These are phyloP conservation scores for Venturia nashicola DNA, from an alignment of 2,329 filamentous ascomycete species.

Conservation along the genomic window DNA sequence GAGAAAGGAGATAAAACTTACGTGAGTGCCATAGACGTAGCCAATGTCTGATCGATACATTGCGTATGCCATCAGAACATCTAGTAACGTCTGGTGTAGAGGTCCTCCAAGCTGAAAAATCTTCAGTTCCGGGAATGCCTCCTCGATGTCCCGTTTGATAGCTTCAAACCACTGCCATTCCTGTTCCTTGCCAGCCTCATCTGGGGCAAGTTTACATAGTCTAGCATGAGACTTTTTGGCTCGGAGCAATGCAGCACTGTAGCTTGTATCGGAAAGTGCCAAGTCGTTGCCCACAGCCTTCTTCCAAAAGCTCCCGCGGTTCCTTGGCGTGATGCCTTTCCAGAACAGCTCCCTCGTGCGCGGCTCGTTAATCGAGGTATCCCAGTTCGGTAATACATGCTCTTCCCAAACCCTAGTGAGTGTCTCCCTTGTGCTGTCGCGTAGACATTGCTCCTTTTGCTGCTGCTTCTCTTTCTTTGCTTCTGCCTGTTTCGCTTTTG, in stretches of 20 bases:
- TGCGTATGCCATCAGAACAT: conserved; percentile 66
- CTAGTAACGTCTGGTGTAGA: conserved; percentile 53
- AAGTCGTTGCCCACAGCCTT: conserved; percentile 63
- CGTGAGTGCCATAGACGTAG: conserved; percentile 62
- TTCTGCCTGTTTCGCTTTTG: conserved; percentile 43
- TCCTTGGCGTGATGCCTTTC: conserved; percentile 61
- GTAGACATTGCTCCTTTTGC: conserved; percentile 39
- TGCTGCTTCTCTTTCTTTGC: conserved; percentile 36
- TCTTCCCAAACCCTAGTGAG: conserved; percentile 58
- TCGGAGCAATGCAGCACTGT: conserved; percentile 55
- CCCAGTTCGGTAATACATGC: conserved; percentile 66
- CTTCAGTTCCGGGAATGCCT: conserved; percentile 58
- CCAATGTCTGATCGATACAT: conserved; percentile 77
- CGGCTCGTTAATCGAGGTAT: conserved; percentile 54
- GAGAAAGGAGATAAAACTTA: conserved; percentile 29
- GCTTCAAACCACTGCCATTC: conserved; percentile 49
- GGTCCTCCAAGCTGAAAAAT: conserved; percentile 62
- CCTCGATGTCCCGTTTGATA: conserved; percentile 52
- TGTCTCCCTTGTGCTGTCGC: conserved; percentile 37
- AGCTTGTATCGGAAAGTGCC: conserved; percentile 54
- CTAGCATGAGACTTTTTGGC: conserved; percentile 50
- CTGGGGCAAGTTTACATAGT: conserved; percentile 32
- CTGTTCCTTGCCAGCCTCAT: conserved; percentile 35
- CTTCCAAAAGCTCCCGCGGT: conserved; percentile 57
- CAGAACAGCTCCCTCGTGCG: conserved; percentile 70